Conservation (phyloP, 2,329 filamentous ascomycete genomes). For the Ophiostoma pallidulum region DNA sequence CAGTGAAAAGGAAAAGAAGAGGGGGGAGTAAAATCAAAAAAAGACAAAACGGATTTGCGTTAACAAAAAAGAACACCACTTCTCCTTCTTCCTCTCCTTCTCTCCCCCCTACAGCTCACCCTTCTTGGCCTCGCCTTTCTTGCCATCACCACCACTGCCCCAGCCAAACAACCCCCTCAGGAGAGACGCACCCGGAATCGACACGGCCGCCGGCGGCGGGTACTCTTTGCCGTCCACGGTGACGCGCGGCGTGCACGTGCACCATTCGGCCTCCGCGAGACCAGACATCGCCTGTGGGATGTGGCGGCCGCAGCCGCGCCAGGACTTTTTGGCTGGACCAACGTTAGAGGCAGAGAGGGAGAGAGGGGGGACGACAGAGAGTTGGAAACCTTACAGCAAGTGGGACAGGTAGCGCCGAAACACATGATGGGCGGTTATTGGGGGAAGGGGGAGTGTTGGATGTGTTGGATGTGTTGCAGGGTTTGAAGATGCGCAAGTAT, state of each 20-base stretch:
- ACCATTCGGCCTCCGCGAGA: slow-evolving; percentile 37
- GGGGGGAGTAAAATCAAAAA: no score
- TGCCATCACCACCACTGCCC: slow-evolving; percentile 7
- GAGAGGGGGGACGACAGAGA: not conserved
- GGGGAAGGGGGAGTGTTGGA: no score
- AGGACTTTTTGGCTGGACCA: slow-evolving; percentile 35
- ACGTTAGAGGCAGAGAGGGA: slow-evolving; percentile 13
- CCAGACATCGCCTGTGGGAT: slow-evolving; percentile 34
- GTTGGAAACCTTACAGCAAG: slow-evolving; percentile 34
- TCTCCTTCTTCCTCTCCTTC: not conserved
- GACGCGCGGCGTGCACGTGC: slow-evolving; percentile 36
- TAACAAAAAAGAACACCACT: not conserved
- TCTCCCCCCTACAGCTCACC: slow-evolving; percentile 6
- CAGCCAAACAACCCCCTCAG: slow-evolving; percentile 24
- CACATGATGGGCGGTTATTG: slow-evolving; percentile 27
- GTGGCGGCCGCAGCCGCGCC: slow-evolving; percentile 41
- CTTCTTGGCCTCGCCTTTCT: slow-evolving; percentile 2
- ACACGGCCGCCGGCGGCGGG: slow-evolving; percentile 32
- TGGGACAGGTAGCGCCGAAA: slow-evolving; percentile 30
- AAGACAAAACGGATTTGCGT: no score
- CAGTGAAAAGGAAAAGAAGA: no score
- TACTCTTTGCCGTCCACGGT: slow-evolving; percentile 36
- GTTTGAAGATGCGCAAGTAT: no score
- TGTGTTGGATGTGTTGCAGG: no score
- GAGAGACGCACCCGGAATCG: slow-evolving; percentile 32